phyloP scores from a whole-genome alignment of 2,329 filamentous ascomycete genomes.

The Sporothrix globosa region DNA sequence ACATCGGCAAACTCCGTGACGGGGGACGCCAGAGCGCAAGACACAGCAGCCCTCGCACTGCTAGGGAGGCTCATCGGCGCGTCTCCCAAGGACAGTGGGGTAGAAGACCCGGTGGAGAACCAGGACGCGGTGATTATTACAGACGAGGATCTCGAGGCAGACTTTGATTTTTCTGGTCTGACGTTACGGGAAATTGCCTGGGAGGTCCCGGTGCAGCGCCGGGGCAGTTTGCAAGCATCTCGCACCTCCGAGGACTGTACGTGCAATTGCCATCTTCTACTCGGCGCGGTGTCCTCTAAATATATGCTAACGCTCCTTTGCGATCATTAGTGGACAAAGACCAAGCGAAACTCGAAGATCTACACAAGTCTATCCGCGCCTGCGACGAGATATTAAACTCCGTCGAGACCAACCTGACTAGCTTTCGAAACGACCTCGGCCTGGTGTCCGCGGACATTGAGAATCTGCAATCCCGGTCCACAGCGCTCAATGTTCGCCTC shows the following conservation, averaged over 20 bases:
- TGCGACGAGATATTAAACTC: slow-evolving; percentile 94
- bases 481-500: slow-evolving; percentile 78
- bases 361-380: slow-evolving; percentile 84
- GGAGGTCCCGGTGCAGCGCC: slow-evolving; percentile 41
- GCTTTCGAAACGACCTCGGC: slow-evolving; percentile 90
- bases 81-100: slow-evolving; percentile 34
- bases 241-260: slow-evolving; percentile 75
- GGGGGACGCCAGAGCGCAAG: slow-evolving; percentile 39
- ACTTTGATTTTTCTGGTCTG: slow-evolving; percentile 78
- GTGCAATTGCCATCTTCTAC: slow-evolving; percentile 38
- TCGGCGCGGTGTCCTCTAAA: background rate
- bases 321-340: slow-evolving; percentile 70
- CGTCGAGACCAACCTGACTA: slow-evolving; percentile 88
- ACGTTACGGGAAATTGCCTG: slow-evolving; percentile 72
- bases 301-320: slow-evolving; percentile 4
- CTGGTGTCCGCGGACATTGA: slow-evolving; percentile 95
- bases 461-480: slow-evolving; percentile 83
- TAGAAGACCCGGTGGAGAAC: background rate
- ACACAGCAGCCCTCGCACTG: slow-evolving; percentile 73
- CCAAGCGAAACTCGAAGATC: slow-evolving; percentile 81
- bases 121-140: slow-evolving; percentile 41
- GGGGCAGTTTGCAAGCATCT: slow-evolving; percentile 49
- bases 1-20: slow-evolving; percentile 49
- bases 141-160: slow-evolving; percentile 61
- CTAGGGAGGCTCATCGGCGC: slow-evolving; percentile 56